Evolutionary conservation across 1,139 yeast species (phyloP).

Genomic region (Blastobotrys aristatus): DNA sequence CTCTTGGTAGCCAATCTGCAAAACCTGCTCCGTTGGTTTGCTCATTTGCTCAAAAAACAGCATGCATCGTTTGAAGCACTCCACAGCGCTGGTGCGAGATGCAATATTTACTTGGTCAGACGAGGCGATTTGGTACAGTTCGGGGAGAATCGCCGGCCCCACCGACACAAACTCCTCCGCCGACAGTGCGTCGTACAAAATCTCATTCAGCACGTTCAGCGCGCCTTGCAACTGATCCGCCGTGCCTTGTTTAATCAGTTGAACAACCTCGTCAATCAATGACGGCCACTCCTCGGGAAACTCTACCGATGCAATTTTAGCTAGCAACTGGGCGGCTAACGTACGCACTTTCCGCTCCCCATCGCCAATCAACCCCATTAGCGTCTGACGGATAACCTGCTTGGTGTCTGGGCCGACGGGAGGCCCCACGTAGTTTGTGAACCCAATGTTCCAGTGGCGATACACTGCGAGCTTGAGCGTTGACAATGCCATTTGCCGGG

Average conservation of each 20-base stretch:
- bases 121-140: constrained; percentile 23
- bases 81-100: constrained; percentile 27
- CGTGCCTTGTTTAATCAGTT: constrained; percentile 16
- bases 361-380: constrained; percentile 50
- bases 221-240: constrained; percentile 50
- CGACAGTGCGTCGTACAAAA: constrained; percentile 78
- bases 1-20: constrained; percentile 23
- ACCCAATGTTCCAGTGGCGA: constrained; percentile 79
- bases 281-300: constrained; percentile 96
- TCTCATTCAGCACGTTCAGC: constrained; percentile 63
- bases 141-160: constrained; percentile 36
- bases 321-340: constrained; percentile 68
- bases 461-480: constrained; percentile 68
- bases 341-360: constrained; percentile 58
- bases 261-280: constrained; percentile 48
- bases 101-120: constrained; percentile 9
- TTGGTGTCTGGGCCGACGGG: constrained; percentile 50
- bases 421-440: constrained; percentile 68
- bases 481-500: constrained; percentile 58
- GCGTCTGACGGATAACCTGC: constrained; percentile 42
- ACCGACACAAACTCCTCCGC: constrained; percentile 83
- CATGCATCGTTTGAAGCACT: constrained; percentile 32
- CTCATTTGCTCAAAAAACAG: constrained; percentile 24
- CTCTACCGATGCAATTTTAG: constrained; percentile 83
- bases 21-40: constrained; percentile 23